These are phyloP conservation scores for Penicillium decumbens DNA, from an alignment of 2,329 filamentous ascomycete genomes.

Conservation along the genomic window DNA sequence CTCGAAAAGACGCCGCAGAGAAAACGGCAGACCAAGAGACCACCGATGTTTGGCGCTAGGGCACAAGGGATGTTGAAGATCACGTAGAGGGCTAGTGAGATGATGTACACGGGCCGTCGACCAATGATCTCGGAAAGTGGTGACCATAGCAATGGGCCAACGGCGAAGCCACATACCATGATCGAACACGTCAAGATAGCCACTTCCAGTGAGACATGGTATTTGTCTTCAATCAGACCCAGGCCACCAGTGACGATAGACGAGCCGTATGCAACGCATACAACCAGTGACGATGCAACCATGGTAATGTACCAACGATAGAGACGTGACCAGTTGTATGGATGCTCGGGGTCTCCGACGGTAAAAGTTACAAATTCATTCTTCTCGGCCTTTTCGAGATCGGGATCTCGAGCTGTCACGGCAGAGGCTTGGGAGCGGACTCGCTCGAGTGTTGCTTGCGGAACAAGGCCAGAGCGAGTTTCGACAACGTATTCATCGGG, in stretches of 20 bases:
- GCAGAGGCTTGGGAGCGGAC: conserved; percentile 16
- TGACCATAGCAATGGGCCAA: conserved; percentile 41
- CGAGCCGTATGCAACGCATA: conserved; percentile 63
- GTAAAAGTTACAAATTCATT: conserved; percentile 57
- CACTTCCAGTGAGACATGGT: conserved; percentile 67
- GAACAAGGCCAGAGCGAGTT: conserved; percentile 22
- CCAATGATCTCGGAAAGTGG: conserved; percentile 32
- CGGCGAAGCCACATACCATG: conserved; percentile 72
- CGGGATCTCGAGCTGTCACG: conserved; percentile 4
- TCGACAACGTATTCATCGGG: conserved; percentile 23
- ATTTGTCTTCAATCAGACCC: conserved; percentile 56
- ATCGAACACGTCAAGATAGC: conserved; percentile 65
- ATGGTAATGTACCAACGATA: conserved; percentile 80
- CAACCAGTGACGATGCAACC: conserved; percentile 67
- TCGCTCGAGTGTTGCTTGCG: conserved; percentile 14
- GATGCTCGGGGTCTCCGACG: conserved; percentile 64
- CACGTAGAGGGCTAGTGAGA: conserved; percentile 30
- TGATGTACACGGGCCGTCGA: conserved; percentile 32
- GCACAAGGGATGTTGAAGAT: conserved; percentile 38
- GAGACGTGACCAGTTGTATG: conserved; percentile 70
- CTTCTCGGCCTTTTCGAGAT: conserved; percentile 27
- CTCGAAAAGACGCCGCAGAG: conserved; percentile 31
- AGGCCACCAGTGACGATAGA: conserved; percentile 73
- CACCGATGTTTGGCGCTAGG: conserved; percentile 30
- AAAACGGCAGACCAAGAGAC: conserved; percentile 28